Evolutionary conservation across 495 filamentous ascomycete genomes (phyloP).

Genomic region (Aspergillus incahuasiensis): DNA sequence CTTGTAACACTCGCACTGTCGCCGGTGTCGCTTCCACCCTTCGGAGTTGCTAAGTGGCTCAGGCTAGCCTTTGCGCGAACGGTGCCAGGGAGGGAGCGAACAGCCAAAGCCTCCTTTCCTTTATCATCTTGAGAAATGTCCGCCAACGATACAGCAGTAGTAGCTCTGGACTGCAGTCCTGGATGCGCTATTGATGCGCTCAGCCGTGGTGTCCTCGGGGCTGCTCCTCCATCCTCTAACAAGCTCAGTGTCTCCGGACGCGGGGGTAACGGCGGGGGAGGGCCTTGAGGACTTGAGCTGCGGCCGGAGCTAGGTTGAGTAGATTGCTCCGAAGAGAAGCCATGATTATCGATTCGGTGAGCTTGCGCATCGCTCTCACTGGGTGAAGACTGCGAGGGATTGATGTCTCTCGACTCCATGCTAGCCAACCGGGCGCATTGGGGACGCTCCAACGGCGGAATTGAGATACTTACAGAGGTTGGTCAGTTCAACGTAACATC

Average conservation of each 20-base stretch:
- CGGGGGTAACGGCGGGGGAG: constrained; percentile 64
- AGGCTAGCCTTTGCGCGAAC: constrained; percentile 40
- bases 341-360: not conserved
- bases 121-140: constrained; percentile 71
- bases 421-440: constrained; percentile 10
- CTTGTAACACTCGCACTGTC: constrained; percentile 83
- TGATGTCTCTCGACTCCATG: constrained; percentile 14
- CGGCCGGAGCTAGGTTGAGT: constrained; percentile 13
- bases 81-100: constrained; percentile 32
- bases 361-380: not conserved
- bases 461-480: not conserved
- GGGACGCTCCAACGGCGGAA: not conserved
- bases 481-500: constrained; percentile 1
- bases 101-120: constrained; percentile 51
- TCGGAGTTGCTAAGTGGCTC: constrained; percentile 43
- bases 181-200: constrained; percentile 24
- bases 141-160: constrained; percentile 74
- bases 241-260: constrained; percentile 50
- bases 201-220: constrained; percentile 13
- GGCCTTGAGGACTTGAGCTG: constrained; percentile 35
- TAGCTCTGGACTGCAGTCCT: constrained; percentile 65
- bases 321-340: constrained; percentile 2
- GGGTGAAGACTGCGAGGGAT: constrained; percentile 5
- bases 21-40: constrained; percentile 55
- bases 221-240: constrained; percentile 34